phyloP scores from a whole-genome alignment of 371 early-diverging fungal species.

The Lichtheimia hyalospora region DNA sequence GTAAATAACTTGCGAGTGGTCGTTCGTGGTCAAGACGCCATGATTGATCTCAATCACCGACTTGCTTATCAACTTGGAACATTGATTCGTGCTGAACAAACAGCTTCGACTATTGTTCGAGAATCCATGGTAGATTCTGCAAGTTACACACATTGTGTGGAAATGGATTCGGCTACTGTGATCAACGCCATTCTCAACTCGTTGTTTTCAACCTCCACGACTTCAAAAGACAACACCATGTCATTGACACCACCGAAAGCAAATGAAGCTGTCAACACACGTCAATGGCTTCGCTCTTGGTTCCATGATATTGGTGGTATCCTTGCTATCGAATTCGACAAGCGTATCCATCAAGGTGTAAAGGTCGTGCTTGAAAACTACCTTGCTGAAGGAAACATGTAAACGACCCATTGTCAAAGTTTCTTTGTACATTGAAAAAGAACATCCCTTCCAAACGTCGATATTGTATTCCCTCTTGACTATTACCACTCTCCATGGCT shows the following conservation, averaged over 20 bases:
- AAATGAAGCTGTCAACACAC: not conserved
- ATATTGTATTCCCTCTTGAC: too few relatives aligned
- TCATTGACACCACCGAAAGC: too few relatives aligned
- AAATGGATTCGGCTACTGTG: too few relatives aligned
- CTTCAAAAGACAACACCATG: too few relatives aligned
- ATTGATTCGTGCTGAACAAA: conserved; percentile 28
- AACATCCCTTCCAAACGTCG: too few relatives aligned
- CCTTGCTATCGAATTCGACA: conserved; percentile 9
- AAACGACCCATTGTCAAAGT: not conserved
- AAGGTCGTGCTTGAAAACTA: conserved; percentile 12
- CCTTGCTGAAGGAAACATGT: conserved; percentile 4
- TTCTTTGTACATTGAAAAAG: not conserved
- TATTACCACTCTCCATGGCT: too few relatives aligned
- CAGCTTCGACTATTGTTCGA: conserved; percentile 25
- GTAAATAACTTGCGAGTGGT: conserved; percentile 15
- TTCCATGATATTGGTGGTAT: conserved; percentile 2
- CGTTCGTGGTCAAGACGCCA: conserved; percentile 4
- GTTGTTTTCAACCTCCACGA: too few relatives aligned
- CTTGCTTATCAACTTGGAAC: conserved; percentile 33
- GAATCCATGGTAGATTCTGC: conserved; percentile 12
- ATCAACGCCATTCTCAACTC: too few relatives aligned
- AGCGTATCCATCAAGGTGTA: conserved; percentile 14
- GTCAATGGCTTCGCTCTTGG: conserved; percentile 5
- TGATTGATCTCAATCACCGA: conserved; percentile 23
- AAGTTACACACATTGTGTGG: too few relatives aligned